These are phyloP conservation scores for Ophiostoma fasciatum DNA, from an alignment of 2,329 filamentous ascomycete species.

Conservation along the genomic window DNA sequence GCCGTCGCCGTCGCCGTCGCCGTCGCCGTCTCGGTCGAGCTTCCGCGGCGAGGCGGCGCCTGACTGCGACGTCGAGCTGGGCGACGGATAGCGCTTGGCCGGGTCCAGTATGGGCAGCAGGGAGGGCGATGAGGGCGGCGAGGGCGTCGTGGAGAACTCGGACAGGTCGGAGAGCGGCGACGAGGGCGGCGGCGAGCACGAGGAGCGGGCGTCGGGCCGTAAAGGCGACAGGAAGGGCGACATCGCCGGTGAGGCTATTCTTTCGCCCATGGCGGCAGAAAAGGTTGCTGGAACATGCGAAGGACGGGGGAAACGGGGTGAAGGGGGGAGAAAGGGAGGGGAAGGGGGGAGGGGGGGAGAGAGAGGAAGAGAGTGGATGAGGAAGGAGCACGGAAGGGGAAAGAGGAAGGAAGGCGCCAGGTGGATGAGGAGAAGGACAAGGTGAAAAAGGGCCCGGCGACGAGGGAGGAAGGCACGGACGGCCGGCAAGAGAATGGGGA, in stretches of 20 bases:
- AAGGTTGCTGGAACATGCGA: background rate
- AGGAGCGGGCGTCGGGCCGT: too few species aligned
- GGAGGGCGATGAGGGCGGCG: slow-evolving; percentile 30
- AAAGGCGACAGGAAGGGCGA: slow-evolving; percentile 3
- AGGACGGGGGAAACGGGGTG: background rate
- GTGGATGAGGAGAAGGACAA: too few species aligned
- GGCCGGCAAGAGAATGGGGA: background rate
- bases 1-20: slow-evolving; percentile 22
- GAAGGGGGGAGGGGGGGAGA: too few species aligned
- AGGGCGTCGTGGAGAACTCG: slow-evolving; percentile 36
- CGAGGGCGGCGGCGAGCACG: slow-evolving; percentile 22
- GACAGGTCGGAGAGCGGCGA: slow-evolving; percentile 33
- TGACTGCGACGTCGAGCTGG: slow-evolving; percentile 31
- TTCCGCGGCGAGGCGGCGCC: slow-evolving; percentile 38
- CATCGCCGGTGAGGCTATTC: slow-evolving; percentile 7
- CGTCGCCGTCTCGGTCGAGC: slow-evolving; percentile 13
- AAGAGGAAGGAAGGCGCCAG: background rate
- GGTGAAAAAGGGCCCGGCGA: too few species aligned
- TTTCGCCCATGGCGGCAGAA: slow-evolving; percentile 4
- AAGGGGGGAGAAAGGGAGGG: background rate
- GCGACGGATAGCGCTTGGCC: slow-evolving; percentile 36
- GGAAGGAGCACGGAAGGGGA: background rate
- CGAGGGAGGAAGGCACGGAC: too few species aligned
- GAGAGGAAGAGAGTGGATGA: background rate
- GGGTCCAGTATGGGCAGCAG: slow-evolving; percentile 21